Percentiles rank a stretch among this genome's conserved stretches.
These are phyloP conservation scores for Leccinum imitatum DNA, from an alignment of 768 basidiomycete species.

Conservation along the genomic window DNA sequence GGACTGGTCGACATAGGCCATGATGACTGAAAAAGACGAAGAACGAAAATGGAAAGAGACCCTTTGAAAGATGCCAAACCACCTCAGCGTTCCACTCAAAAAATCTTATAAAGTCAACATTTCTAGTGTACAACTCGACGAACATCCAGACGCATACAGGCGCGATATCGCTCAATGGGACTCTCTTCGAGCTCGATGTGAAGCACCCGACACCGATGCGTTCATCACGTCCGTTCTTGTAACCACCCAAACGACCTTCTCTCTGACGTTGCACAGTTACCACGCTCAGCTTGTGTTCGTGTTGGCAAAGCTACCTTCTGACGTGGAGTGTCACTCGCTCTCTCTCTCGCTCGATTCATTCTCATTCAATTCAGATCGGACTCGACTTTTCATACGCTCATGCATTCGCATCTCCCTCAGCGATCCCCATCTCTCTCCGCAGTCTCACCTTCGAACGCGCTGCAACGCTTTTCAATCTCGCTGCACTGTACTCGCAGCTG, in stretches of 20 bases:
- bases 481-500: constrained; percentile 80
- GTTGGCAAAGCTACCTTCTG: constrained; percentile 77
- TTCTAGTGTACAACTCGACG: constrained; percentile 56
- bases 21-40: constrained; percentile 22
- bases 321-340: constrained; percentile 45
- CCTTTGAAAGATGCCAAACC: constrained; percentile 62
- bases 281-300: constrained; percentile 87
- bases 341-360: constrained; percentile 8
- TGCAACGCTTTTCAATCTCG: constrained; percentile 80
- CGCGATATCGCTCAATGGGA: constrained; percentile 76
- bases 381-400: constrained; percentile 74
- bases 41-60: neutral
- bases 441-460: constrained; percentile 85
- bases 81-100: constrained; percentile 74
- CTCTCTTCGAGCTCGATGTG: constrained; percentile 53
- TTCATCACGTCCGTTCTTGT: constrained; percentile 54
- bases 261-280: constrained; percentile 56
- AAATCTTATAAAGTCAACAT: constrained; percentile 58
- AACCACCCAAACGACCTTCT: neutral
- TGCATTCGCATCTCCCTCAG: constrained; percentile 53
- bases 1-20: constrained; percentile 64
- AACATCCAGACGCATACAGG: constrained; percentile 83
- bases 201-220: constrained; percentile 55
- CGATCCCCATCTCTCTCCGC: constrained; percentile 58
- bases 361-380: constrained; percentile 50